Conservation (phyloP, 345 rosid genomes). For the Stellera chamaejasme region DNA sequence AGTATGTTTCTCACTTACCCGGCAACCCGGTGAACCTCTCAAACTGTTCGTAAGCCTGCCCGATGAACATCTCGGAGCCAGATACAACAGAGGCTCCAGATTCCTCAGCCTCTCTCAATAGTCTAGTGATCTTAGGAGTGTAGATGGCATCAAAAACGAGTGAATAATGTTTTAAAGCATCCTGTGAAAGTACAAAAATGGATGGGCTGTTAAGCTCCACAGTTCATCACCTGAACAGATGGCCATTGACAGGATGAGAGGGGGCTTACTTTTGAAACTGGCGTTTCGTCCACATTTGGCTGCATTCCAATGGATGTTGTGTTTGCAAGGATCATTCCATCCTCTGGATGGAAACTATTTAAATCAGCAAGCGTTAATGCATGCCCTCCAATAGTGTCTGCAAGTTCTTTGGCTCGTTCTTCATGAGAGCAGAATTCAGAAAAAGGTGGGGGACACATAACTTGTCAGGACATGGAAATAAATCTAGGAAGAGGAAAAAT, state of each 20-base stretch:
- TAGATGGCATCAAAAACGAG: slow-evolving; percentile 85
- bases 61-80: slow-evolving; percentile 84
- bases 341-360: slow-evolving; percentile 57
- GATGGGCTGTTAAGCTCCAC: neutral
- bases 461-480: neutral
- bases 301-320: slow-evolving; percentile 95
- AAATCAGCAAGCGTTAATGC: slow-evolving; percentile 73
- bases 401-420: slow-evolving; percentile 79
- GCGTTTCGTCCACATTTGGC: slow-evolving; percentile 81
- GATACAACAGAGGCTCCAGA: slow-evolving; percentile 63
- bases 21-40: slow-evolving; percentile 79
- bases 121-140: slow-evolving; percentile 76
- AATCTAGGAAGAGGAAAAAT: neutral
- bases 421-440: slow-evolving; percentile 14
- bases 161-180: slow-evolving; percentile 58
- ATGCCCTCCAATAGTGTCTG: slow-evolving; percentile 58
- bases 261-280: slow-evolving; percentile 61
- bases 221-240: too few species aligned
- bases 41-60: slow-evolving; percentile 85
- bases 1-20: slow-evolving; percentile 28
- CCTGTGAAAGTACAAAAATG: slow-evolving; percentile 26
- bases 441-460: neutral
- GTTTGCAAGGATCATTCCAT: slow-evolving; percentile 84
- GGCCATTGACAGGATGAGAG: slow-evolving; percentile 1
- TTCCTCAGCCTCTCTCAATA: slow-evolving; percentile 78